Evolutionary conservation across 2,329 filamentous ascomycete species (phyloP).

Genomic region (Sphaceloma murrayae): DNA sequence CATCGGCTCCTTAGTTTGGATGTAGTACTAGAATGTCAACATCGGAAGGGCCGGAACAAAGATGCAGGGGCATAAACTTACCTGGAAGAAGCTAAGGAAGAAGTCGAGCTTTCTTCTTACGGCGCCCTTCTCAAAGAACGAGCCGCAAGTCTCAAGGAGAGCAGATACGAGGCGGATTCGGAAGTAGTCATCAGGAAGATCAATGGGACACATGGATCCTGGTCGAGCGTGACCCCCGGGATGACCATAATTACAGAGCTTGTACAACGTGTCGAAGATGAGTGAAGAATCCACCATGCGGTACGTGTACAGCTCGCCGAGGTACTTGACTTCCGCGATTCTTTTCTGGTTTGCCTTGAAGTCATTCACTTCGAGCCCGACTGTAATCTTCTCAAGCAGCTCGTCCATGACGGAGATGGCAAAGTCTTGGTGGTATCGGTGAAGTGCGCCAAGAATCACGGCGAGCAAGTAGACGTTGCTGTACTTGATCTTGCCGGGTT

Average conservation of each 20-base stretch:
- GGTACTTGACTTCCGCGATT: slow-evolving; percentile 89
- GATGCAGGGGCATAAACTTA: no score
- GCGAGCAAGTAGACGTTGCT: slow-evolving; percentile 91
- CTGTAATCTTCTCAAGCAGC: slow-evolving; percentile 73
- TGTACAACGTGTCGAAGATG: slow-evolving; percentile 91
- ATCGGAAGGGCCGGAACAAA: no score
- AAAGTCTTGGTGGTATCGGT: slow-evolving; percentile 86
- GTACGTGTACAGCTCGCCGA: slow-evolving; percentile 95
- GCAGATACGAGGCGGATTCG: slow-evolving; percentile 83
- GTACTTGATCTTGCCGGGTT: slow-evolving; percentile 94
- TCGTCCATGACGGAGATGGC: slow-evolving; percentile 88
- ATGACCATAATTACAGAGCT: slow-evolving; percentile 87
- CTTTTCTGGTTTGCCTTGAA: slow-evolving; percentile 95
- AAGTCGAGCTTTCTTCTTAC: slow-evolving; percentile 97
- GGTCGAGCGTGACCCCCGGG: slow-evolving; percentile 70
- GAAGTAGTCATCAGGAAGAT: slow-evolving; percentile 91
- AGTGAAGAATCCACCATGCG: slow-evolving; percentile 92
- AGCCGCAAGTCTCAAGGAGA: slow-evolving; percentile 86
- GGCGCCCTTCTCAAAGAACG: slow-evolving; percentile 88
- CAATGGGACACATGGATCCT: slow-evolving; percentile 65
- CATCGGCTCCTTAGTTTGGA: slow-evolving; percentile 76
- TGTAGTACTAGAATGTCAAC: slow-evolving; percentile 59
- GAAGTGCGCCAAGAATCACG: slow-evolving; percentile 77
- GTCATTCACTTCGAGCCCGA: slow-evolving; percentile 89
- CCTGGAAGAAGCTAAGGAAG: slow-evolving; percentile 88